Conservation (phyloP, 1,284 basidiomycete species). For the Ustilago crameri region DNA sequence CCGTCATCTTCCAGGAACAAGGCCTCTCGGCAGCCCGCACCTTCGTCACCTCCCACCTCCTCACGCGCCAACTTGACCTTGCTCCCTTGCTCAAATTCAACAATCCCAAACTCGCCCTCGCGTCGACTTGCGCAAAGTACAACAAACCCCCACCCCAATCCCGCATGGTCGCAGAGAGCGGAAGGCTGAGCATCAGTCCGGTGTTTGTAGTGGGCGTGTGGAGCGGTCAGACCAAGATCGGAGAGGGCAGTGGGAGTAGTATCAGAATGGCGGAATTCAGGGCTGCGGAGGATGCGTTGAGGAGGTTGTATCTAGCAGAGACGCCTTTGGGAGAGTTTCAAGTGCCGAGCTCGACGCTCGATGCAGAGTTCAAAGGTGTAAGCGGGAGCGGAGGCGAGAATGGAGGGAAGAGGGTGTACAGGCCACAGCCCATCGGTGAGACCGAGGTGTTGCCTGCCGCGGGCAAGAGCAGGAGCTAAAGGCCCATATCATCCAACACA, state of each 20-base stretch:
- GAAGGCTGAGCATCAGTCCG: constrained; percentile 85
- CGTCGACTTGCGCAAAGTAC: constrained; percentile 66
- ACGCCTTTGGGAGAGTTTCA: constrained; percentile 74
- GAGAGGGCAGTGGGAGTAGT: constrained; percentile 93
- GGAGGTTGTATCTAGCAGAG: constrained; percentile 77
- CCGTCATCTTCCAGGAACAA: constrained; percentile 72
- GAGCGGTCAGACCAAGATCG: constrained; percentile 83
- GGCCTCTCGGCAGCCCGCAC: constrained; percentile 37
- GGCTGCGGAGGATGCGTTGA: constrained; percentile 84
- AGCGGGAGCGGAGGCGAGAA: constrained; percentile 1
- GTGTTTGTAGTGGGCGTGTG: constrained; percentile 93
- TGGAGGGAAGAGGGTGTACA: not conserved
- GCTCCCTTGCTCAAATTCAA: constrained; percentile 84
- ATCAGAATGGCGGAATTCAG: constrained; percentile 95
- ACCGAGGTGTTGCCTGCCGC: constrained; percentile 38
- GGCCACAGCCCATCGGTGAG: constrained; percentile 32
- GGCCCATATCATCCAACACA: too few species aligned
- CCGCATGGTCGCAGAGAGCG: constrained; percentile 90
- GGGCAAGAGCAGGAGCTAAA: constrained; percentile 32
- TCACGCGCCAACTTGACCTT: constrained; percentile 71
- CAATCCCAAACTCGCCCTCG: constrained; percentile 68
- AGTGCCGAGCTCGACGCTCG: constrained; percentile 57
- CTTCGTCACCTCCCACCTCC: constrained; percentile 53
- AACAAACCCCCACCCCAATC: constrained; percentile 54
- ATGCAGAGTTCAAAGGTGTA: constrained; percentile 20